A percentile compares a stretch with the other conserved stretches of the same genome.
phyloP scores from a whole-genome alignment of 345 rosid genomes.

The Leavenworthia alabamica region DNA sequence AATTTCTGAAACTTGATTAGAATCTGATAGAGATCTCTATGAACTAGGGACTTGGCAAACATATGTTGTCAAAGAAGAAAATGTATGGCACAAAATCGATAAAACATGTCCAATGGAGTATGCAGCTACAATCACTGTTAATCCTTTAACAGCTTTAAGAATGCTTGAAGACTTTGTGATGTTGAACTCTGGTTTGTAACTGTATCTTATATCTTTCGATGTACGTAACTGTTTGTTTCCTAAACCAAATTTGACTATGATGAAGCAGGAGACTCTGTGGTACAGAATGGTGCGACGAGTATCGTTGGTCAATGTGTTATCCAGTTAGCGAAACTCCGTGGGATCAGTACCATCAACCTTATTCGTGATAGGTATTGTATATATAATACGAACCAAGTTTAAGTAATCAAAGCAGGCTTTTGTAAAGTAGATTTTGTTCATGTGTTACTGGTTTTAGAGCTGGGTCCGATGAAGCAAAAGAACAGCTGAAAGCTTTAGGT shows the following conservation, averaged over 20 bases:
- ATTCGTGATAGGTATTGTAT: constrained; percentile 68
- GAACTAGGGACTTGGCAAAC: constrained; percentile 75
- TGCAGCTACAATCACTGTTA: constrained; percentile 82
- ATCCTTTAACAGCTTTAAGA: constrained; percentile 80
- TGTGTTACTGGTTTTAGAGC: constrained; percentile 39
- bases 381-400: neutral
- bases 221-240: neutral
- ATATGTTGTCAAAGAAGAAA: constrained; percentile 63
- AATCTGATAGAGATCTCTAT: neutral
- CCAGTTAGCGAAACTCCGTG: constrained; percentile 65
- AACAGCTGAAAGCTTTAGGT: constrained; percentile 56
- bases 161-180: constrained; percentile 77
- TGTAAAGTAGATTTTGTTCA: neutral
- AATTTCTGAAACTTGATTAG: neutral
- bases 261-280: constrained; percentile 62
- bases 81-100: constrained; percentile 71
- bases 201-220: neutral
- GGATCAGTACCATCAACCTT: constrained; percentile 63
- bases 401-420: neutral
- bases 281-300: constrained; percentile 93
- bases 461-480: constrained; percentile 66
- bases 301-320: constrained; percentile 83
- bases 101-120: constrained; percentile 68
- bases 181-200: constrained; percentile 47
- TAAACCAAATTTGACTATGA: constrained; percentile 12